Conservation (phyloP, 2,329 filamentous ascomycete species). For the Venturia effusa region DNA sequence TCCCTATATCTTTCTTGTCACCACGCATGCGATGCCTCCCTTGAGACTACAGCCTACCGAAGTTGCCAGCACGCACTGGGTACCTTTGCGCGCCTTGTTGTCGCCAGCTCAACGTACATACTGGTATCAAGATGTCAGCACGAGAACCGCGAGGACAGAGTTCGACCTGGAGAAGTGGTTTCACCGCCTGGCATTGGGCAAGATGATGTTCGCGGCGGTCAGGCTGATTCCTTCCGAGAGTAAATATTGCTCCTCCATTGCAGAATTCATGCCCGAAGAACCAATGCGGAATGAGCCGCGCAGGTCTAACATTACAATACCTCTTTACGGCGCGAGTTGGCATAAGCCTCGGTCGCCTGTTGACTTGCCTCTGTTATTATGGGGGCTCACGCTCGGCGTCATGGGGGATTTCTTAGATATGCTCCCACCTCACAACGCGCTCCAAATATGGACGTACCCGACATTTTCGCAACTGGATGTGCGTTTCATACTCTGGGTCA, state of each 20-base stretch:
- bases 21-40: slow-evolving; percentile 39
- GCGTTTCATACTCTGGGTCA: slow-evolving; percentile 44
- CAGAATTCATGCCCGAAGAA: slow-evolving; percentile 34
- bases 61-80: slow-evolving; percentile 59
- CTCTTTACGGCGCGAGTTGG: slow-evolving; percentile 16
- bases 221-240: slow-evolving; percentile 51
- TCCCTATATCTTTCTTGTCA: slow-evolving; percentile 56
- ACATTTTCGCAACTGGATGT: slow-evolving; percentile 56
- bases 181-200: slow-evolving; percentile 46
- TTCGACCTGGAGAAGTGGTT: slow-evolving; percentile 44
- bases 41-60: slow-evolving; percentile 57
- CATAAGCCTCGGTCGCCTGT: slow-evolving; percentile 22
- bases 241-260: slow-evolving; percentile 36
- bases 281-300: slow-evolving; percentile 3
- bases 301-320: slow-evolving; percentile 15
- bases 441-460: slow-evolving; percentile 56
- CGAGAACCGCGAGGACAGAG: slow-evolving; percentile 46
- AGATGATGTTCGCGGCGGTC: slow-evolving; percentile 59
- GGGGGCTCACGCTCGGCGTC: slow-evolving; percentile 58
- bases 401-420: slow-evolving; percentile 58
- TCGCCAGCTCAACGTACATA: slow-evolving; percentile 48
- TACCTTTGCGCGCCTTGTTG: slow-evolving; percentile 51
- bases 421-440: slow-evolving; percentile 51
- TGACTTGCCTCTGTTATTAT: slow-evolving; percentile 46
- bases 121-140: slow-evolving; percentile 49